These are phyloP conservation scores for Epipyxis sp. DNA, from an alignment of 108 stramenopile genomes.

Conservation along the genomic window DNA sequence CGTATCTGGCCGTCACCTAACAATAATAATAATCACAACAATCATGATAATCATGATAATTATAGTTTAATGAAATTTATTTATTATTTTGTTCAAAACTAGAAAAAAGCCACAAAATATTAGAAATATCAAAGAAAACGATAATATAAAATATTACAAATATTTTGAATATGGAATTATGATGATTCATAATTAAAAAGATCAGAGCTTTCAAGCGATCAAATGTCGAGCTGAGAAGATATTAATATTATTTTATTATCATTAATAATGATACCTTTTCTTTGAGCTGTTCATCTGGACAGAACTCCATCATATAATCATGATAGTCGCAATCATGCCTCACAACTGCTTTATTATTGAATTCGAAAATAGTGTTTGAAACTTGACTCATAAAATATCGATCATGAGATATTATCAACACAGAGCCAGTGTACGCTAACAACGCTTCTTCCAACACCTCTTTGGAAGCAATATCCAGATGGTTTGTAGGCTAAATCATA, in stretches of 20 bases:
- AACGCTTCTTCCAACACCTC: slow-evolving; percentile 97
- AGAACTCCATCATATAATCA: slow-evolving; percentile 82
- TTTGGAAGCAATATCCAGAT: slow-evolving; percentile 88
- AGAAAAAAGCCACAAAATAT: background rate
- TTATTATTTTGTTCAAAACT: background rate
- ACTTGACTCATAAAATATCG: slow-evolving; percentile 92
- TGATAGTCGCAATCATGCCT: slow-evolving; percentile 91
- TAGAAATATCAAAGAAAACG: no score
- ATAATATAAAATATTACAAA: no score
- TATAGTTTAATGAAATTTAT: slow-evolving; percentile 2
- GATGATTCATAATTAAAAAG: no score
- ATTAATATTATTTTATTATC: no score
- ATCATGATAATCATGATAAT: no score
- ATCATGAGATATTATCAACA: slow-evolving; percentile 89
- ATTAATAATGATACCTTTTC: no score
- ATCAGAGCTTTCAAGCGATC: no score
- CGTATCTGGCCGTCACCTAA: slow-evolving; percentile 70
- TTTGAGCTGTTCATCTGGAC: slow-evolving; percentile 52
- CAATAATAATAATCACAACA: no score
- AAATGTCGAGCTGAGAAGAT: no score
- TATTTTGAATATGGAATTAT: no score
- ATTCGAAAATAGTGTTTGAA: slow-evolving; percentile 84
- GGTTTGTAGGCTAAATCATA: slow-evolving; percentile 73
- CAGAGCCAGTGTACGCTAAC: slow-evolving; percentile 82
- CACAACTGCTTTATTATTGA: slow-evolving; percentile 76